Evolutionary conservation across 192 early-diverging fungal species (phyloP).

Genomic region (Coemansia sp.): DNA sequence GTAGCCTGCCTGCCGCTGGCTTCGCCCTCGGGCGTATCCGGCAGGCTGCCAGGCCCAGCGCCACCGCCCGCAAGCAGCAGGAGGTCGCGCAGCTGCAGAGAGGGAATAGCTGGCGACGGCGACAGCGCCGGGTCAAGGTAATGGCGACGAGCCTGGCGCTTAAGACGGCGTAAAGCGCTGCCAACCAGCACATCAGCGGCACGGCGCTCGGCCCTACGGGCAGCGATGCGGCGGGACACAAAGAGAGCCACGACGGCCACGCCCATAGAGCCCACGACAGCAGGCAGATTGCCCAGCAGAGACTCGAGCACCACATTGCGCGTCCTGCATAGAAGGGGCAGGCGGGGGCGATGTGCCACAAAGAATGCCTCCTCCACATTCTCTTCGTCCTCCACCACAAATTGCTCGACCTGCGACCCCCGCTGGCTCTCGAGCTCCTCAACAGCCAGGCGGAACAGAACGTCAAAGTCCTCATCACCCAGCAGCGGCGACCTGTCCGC

Average conservation of each 20-base stretch:
- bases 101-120: slow-evolving; percentile 52
- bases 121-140: slow-evolving; percentile 57
- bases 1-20: not conserved
- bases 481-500: slow-evolving; percentile 22
- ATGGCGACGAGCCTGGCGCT: slow-evolving; percentile 55
- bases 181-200: slow-evolving; percentile 50
- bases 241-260: slow-evolving; percentile 19
- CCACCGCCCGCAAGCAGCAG: slow-evolving; percentile 34
- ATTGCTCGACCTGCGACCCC: slow-evolving; percentile 10
- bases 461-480: slow-evolving; percentile 32
- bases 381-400: slow-evolving; percentile 30
- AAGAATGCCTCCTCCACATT: slow-evolving; percentile 24
- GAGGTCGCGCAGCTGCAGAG: slow-evolving; percentile 60
- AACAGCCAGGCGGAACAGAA: slow-evolving; percentile 26
- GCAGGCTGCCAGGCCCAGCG: not conserved
- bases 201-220: slow-evolving; percentile 30
- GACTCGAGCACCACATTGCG: slow-evolving; percentile 19
- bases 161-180: slow-evolving; percentile 45
- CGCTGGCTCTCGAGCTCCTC: slow-evolving; percentile 13
- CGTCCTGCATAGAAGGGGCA: slow-evolving; percentile 28
- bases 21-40: not conserved
- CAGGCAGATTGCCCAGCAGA: slow-evolving; percentile 28
- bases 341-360: slow-evolving; percentile 24
- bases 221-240: slow-evolving; percentile 28
- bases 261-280: slow-evolving; percentile 15